These are phyloP conservation scores for Yamadazyma spencermartinsiae DNA, from an alignment of 1,139 yeast species.

Conservation along the genomic window DNA sequence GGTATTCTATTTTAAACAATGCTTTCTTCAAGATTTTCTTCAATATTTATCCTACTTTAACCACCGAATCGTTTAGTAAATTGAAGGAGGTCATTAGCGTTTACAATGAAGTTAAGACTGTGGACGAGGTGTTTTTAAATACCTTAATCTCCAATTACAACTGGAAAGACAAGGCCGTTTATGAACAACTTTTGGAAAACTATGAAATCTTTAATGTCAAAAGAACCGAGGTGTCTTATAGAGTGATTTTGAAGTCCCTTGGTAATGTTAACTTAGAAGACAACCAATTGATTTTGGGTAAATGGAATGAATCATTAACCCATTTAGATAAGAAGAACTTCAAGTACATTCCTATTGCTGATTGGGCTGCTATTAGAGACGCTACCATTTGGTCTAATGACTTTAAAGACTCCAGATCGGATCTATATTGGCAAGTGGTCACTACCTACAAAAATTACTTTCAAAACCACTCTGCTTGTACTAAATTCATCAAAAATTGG, in stretches of 20 bases:
- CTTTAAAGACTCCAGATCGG: slow-evolving; percentile 43
- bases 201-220: slow-evolving; percentile 59
- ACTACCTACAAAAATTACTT: slow-evolving; percentile 48
- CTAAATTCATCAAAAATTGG: slow-evolving; percentile 38
- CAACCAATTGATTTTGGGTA: slow-evolving; percentile 53
- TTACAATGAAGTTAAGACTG: slow-evolving; percentile 56
- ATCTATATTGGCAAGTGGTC: slow-evolving; percentile 59
- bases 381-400: slow-evolving; percentile 60
- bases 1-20: slow-evolving; percentile 69
- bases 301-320: slow-evolving; percentile 61
- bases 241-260: slow-evolving; percentile 74
- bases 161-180: slow-evolving; percentile 69
- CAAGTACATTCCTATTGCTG: slow-evolving; percentile 73
- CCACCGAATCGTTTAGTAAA: slow-evolving; percentile 55
- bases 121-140: slow-evolving; percentile 79
- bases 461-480: slow-evolving; percentile 37
- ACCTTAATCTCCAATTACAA: slow-evolving; percentile 67
- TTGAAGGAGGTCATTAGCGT: slow-evolving; percentile 58
- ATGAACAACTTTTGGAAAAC: slow-evolving; percentile 62
- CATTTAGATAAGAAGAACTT: slow-evolving; percentile 56
- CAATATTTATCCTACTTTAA: slow-evolving; percentile 53
- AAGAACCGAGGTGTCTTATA: slow-evolving; percentile 69
- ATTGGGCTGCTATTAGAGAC: slow-evolving; percentile 84
- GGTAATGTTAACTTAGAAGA: slow-evolving; percentile 59
- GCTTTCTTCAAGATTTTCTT: slow-evolving; percentile 70